Conservation (phyloP, 768 basidiomycete genomes). For the Crucibulum laeve region DNA sequence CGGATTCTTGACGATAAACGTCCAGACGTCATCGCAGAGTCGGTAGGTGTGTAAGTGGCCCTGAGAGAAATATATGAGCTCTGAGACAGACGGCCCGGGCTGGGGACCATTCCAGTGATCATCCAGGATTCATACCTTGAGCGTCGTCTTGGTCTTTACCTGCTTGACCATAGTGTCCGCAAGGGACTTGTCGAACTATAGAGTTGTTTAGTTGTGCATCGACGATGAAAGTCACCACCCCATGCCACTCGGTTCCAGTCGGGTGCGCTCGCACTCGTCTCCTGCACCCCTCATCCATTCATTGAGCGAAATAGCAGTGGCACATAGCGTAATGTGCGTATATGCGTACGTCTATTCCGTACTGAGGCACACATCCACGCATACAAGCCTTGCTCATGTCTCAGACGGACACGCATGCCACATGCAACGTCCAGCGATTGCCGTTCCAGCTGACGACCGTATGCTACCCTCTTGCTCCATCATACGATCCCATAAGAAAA, state of each 20-base stretch:
- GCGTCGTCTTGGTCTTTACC: conserved; percentile 91
- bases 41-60: conserved; percentile 92
- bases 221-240: no score
- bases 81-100: background rate
- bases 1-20: conserved; percentile 93
- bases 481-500: background rate
- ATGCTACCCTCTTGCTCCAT: background rate
- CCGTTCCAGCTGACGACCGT: no score
- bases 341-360: no score
- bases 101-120: background rate
- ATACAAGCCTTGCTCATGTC: no score
- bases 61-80: conserved; percentile 26
- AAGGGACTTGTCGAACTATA: conserved; percentile 92
- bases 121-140: conserved; percentile 60
- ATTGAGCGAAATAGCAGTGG: no score
- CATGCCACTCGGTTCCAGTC: no score
- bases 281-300: no score
- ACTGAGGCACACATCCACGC: no score
- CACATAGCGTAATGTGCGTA: no score
- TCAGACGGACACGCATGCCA: no score
- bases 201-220: background rate
- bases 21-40: conserved; percentile 96
- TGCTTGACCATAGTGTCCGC: conserved; percentile 90
- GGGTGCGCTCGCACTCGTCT: no score
- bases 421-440: no score